Evolutionary conservation across 73 alveolate species (phyloP).

Genomic region (Breviolum minutum): DNA sequence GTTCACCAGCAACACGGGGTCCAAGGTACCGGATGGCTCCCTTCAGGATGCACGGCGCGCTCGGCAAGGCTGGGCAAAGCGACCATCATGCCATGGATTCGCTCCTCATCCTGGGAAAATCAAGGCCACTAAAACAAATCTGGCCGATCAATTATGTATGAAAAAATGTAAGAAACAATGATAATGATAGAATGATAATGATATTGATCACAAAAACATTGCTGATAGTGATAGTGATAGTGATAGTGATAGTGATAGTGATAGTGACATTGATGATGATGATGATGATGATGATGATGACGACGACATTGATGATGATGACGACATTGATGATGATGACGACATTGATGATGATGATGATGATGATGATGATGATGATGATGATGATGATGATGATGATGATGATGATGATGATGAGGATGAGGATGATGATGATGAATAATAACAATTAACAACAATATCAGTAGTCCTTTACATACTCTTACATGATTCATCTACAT

Average conservation of each 20-base stretch:
- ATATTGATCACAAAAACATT: too few relatives aligned
- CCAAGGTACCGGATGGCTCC: not conserved
- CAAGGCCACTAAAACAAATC: not conserved
- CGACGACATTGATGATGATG: too few relatives aligned
- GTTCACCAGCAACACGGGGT: too few relatives aligned
- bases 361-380: not conserved
- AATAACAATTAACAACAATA: too few relatives aligned
- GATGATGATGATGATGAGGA: not conserved
- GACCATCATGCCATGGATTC: constrained; percentile 51
- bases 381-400: not conserved
- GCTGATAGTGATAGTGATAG: not conserved
- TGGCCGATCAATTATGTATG: not conserved
- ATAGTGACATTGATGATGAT: too few relatives aligned
- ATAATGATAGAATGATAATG: not conserved
- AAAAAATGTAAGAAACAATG: too few relatives aligned
- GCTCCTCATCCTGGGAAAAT: constrained; percentile 18
- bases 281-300: too few relatives aligned
- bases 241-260: not conserved
- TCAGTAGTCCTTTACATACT: not conserved
- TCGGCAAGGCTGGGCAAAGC: constrained; percentile 8
- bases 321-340: too few relatives aligned
- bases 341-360: not conserved
- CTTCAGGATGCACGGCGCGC: not conserved
- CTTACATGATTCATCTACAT: not conserved
- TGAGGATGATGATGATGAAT: too few relatives aligned